phyloP scores from a whole-genome alignment of 768 basidiomycete species.

The Lentinula boryana region DNA sequence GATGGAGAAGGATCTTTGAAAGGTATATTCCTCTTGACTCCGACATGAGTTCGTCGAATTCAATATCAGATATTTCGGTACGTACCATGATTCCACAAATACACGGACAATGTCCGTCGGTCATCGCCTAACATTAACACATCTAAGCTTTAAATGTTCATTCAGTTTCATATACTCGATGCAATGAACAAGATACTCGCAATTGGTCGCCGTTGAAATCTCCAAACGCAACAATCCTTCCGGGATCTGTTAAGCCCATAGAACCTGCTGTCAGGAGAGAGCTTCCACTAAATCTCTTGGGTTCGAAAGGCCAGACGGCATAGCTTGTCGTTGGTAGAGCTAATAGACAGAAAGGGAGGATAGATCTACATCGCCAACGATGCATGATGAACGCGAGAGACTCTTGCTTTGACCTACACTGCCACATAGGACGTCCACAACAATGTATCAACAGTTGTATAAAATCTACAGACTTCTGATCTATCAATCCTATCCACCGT shows the following conservation, averaged over 20 bases:
- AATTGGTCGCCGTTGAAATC: conserved; percentile 97
- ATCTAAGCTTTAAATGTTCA: conserved; percentile 54
- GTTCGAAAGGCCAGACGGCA: conserved; percentile 76
- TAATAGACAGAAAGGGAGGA: neutral
- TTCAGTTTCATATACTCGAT: neutral
- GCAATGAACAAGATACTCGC: conserved; percentile 39
- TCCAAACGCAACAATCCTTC: conserved; percentile 81
- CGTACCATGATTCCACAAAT: conserved; percentile 80
- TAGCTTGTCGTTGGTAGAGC: neutral
- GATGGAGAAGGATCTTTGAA: conserved; percentile 43
- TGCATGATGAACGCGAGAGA: neutral
- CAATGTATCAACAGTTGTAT: neutral
- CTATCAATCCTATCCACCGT: neutral
- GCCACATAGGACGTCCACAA: neutral
- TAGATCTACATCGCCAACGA: neutral
- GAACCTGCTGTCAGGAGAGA: conserved; percentile 74
- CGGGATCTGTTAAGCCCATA: conserved; percentile 68
- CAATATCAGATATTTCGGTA: neutral
- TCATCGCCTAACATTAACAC: conserved; percentile 70
- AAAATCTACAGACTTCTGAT: neutral
- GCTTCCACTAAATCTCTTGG: conserved; percentile 82
- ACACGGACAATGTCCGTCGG: conserved; percentile 69
- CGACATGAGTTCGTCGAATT: neutral
- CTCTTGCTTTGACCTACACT: neutral
- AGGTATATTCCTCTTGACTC: conserved; percentile 50